phyloP scores from a whole-genome alignment of 2,329 filamentous ascomycete species.

The Domatiomyces catenatus region DNA sequence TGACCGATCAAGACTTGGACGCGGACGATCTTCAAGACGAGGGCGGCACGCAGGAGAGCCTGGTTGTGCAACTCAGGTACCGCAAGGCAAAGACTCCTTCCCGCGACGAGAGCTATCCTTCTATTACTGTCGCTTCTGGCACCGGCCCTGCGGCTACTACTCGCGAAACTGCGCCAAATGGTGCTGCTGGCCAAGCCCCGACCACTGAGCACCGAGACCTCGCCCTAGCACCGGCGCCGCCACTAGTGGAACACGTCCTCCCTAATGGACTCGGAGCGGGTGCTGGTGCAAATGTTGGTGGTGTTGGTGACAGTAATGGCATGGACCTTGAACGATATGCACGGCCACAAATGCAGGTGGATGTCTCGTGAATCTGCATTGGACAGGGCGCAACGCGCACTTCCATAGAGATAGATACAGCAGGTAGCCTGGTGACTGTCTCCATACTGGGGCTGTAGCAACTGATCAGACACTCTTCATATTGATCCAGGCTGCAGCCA shows the following conservation, averaged over 20 bases:
- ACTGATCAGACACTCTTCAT: too few relatives aligned
- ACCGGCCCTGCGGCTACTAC: neutral
- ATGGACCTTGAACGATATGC: neutral
- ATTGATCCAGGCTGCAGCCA: too few relatives aligned
- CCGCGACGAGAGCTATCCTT: neutral
- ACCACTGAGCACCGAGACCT: neutral
- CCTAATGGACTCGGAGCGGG: neutral
- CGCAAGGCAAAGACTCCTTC: constrained; percentile 4
- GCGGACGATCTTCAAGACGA: constrained; percentile 30
- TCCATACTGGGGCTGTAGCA: too few relatives aligned
- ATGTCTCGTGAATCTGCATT: neutral
- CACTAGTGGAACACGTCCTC: neutral
- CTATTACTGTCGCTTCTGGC: neutral
- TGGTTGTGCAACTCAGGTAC: constrained; percentile 57
- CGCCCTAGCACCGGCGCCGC: neutral
- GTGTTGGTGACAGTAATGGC: neutral
- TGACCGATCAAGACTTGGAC: constrained; percentile 22
- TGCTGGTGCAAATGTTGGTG: neutral
- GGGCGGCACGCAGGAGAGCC: constrained; percentile 36
- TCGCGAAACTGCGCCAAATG: neutral
- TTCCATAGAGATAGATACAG: too few relatives aligned
- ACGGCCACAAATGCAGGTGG: neutral
- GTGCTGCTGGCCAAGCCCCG: neutral
- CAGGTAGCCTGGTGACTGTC: too few relatives aligned
- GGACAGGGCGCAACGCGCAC: too few relatives aligned